phyloP scores from a whole-genome alignment of 129 eudicot species.

The Calendula officinalis region DNA sequence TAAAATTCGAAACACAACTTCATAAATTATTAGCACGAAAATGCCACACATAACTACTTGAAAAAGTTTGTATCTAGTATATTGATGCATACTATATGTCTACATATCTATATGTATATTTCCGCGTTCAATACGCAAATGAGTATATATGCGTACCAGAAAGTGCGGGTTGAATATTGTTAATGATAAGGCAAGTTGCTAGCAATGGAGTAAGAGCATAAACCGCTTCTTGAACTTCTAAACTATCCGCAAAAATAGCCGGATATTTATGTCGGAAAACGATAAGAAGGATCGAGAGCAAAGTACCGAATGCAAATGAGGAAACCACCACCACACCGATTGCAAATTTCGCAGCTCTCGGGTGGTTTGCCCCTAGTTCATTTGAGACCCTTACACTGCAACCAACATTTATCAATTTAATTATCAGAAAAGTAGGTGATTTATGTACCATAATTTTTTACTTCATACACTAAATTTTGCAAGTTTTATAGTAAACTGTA shows the following conservation, averaged over 20 bases:
- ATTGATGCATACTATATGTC: no score
- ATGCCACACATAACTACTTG: no score
- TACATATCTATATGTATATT: no score
- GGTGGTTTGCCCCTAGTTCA: conserved; percentile 54
- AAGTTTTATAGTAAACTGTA: no score
- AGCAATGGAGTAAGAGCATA: conserved; percentile 45
- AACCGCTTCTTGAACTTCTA: conserved; percentile 38
- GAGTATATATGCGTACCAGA: no score
- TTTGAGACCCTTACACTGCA: conserved; percentile 55
- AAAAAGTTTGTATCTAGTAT: no score
- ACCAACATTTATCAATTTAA: not conserved
- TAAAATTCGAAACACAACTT: no score
- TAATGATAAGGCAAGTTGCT: conserved; percentile 36
- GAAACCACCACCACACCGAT: conserved; percentile 39
- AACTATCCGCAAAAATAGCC: conserved; percentile 29
- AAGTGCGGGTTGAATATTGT: conserved; percentile 47
- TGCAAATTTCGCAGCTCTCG: conserved; percentile 53
- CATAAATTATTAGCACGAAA: no score
- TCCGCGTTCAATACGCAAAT: no score
- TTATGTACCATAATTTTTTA: no score
- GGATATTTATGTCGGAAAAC: conserved; percentile 39
- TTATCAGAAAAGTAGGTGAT: not conserved
- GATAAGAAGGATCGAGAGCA: conserved; percentile 21
- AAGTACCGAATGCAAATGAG: conserved; percentile 29
- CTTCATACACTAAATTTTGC: no score